Evolutionary conservation across 1,284 basidiomycete genomes (phyloP), one percentile per base, ranked within the genome.

Genomic region (Taiwanofungus camphoratus): DNA sequence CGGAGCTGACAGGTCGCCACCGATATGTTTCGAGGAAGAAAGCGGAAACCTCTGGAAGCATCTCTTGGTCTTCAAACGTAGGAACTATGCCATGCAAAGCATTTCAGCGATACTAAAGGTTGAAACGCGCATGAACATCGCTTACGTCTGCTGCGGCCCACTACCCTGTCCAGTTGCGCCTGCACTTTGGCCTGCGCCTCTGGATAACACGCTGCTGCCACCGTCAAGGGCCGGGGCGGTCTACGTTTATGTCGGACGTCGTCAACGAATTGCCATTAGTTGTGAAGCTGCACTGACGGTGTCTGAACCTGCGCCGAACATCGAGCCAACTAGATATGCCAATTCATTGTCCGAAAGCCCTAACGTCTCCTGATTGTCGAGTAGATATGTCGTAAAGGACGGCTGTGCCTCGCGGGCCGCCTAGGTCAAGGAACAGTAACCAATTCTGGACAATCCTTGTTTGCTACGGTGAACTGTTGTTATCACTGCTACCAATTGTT

Each of bases 231-330:
- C 81, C 6, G 73, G 69, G 1, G 76, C 72, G 3, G 73, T 80
- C 61, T 75, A 23, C 19, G 15, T 1, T 5, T 2, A 21, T 16
- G 8, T 27, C 12, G 35, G 36, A 27, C 16, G 27, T 7, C 8
- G 24, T 21, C 18, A 19, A 16, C 41, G 19, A 36, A 4, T 33
- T 23, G 27, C 24, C 19, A 5, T 24, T 12, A 19, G 18, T 9
- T 6, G 24, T 41, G 24, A 48, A 33, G 15, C 16, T 4, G 23
- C 2, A 20, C 27, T 2, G 15, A 73, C 73, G n/a, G 79, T 82
- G 43, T 80, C 81, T 2, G 72, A 73, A 4, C 79, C 80, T 1
- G 79, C 80, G 29, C 78, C 81, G 43, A 81, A 82, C 63, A 82
- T 71, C 4, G 71, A 71, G 1, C 82, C 81, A 0, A 73, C 74